Evolutionary conservation across 768 basidiomycete species (phyloP).

Genomic region (Lentinula sp.): DNA sequence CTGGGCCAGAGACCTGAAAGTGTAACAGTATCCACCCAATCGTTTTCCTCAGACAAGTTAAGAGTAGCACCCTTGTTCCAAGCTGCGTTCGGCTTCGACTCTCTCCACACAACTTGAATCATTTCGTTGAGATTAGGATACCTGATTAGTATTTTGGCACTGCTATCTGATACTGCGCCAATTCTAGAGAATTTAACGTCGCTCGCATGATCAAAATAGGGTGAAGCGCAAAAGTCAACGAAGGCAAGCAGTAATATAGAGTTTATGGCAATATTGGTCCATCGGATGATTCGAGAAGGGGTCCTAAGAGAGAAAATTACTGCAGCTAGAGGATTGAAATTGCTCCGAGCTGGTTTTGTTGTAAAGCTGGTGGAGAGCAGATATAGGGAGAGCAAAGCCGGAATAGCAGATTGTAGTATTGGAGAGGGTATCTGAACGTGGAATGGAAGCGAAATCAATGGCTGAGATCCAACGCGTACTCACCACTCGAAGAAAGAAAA

Average conservation of each 20-base stretch:
- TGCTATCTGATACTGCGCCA: slow-evolving; percentile 62
- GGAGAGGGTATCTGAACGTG: slow-evolving; percentile 31
- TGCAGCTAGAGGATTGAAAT: slow-evolving; percentile 12
- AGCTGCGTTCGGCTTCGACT: slow-evolving; percentile 14
- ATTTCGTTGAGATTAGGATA: slow-evolving; percentile 37
- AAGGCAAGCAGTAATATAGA: slow-evolving; percentile 6
- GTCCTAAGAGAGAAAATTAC: slow-evolving; percentile 27
- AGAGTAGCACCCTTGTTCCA: slow-evolving; percentile 57
- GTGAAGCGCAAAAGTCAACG: slow-evolving; percentile 47
- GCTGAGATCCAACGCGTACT: background rate
- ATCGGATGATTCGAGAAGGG: slow-evolving; percentile 11
- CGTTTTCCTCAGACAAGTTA: slow-evolving; percentile 33
- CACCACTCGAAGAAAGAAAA: slow-evolving; percentile 48
- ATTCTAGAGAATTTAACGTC: slow-evolving; percentile 61
- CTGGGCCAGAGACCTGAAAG: slow-evolving; percentile 60
- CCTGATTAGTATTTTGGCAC: slow-evolving; percentile 57
- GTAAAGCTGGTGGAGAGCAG: slow-evolving; percentile 10
- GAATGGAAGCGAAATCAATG: background rate
- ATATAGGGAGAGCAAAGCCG: slow-evolving; percentile 19
- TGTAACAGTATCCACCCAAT: slow-evolving; percentile 54
- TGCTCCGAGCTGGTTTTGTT: background rate
- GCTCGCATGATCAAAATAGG: slow-evolving; percentile 47
- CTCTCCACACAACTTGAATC: slow-evolving; percentile 41
- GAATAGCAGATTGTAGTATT: slow-evolving; percentile 23
- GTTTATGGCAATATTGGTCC: slow-evolving; percentile 11